phyloP scores from a whole-genome alignment of 352 stramenopile species.

The Phytophthora pluvialis region DNA sequence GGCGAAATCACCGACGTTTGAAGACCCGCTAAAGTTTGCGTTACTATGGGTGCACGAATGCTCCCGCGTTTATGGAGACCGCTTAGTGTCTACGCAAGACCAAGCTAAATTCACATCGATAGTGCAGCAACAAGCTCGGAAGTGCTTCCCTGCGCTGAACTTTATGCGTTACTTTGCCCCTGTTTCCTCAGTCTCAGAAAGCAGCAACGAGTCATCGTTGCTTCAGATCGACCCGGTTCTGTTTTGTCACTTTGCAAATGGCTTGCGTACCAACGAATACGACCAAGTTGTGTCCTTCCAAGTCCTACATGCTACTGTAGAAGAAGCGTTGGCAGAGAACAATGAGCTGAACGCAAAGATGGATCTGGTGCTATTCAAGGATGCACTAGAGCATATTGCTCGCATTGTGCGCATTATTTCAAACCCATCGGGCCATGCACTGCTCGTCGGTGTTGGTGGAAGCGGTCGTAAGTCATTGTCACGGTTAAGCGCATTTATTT shows the following conservation, averaged over 20 bases:
- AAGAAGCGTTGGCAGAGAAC: constrained; percentile 93
- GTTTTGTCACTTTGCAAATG: constrained; percentile 94
- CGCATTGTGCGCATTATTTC: constrained; percentile 95
- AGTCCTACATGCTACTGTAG: constrained; percentile 71
- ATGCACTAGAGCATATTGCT: constrained; percentile 95
- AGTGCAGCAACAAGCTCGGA: constrained; percentile 91
- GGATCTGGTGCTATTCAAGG: constrained; percentile 96
- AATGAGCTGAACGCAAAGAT: constrained; percentile 94
- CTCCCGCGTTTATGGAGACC: constrained; percentile 94
- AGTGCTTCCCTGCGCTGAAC: constrained; percentile 92
- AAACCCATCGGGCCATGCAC: constrained; percentile 92
- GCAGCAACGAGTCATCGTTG: constrained; percentile 25
- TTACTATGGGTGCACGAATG: constrained; percentile 97
- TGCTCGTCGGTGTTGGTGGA: constrained; percentile 95
- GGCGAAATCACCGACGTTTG: constrained; percentile 81
- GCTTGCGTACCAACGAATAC: constrained; percentile 89
- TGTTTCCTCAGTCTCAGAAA: constrained; percentile 21
- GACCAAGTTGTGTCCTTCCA: constrained; percentile 88
- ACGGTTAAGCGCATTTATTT: constrained; percentile 92
- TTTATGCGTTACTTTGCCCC: constrained; percentile 90
- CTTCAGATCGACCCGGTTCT: constrained; percentile 81
- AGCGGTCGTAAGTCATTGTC: constrained; percentile 94
- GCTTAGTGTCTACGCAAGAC: constrained; percentile 87
- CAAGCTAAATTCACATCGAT: constrained; percentile 89
- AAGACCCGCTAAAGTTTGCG: constrained; percentile 91